phyloP scores from a whole-genome alignment of 2,329 filamentous ascomycete genomes.

The Fusarium paranaense region DNA sequence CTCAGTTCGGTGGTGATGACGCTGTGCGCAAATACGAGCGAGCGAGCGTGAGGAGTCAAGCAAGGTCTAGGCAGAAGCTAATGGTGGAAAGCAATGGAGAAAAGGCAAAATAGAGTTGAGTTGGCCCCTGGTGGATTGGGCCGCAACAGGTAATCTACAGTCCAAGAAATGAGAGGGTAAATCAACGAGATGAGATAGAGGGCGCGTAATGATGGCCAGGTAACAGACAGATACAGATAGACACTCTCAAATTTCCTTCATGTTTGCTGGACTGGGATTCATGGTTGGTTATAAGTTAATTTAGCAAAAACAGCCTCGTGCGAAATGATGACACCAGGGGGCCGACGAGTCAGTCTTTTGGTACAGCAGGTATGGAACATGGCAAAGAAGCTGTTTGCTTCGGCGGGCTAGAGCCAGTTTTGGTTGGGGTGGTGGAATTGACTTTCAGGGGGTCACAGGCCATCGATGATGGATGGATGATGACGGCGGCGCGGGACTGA shows the following conservation, averaged over 20 bases:
- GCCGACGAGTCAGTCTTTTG: slow-evolving; percentile 21
- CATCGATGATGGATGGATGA: not conserved
- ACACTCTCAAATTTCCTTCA: not conserved
- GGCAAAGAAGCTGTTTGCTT: not conserved
- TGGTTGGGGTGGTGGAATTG: slow-evolving; percentile 15
- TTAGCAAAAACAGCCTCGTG: slow-evolving; percentile 30
- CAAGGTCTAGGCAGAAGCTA: not conserved
- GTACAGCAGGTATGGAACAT: not conserved
- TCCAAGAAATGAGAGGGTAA: not conserved
- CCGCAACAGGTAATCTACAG: not conserved
- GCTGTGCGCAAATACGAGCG: not conserved
- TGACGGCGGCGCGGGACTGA: slow-evolving; percentile 21
- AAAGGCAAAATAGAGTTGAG: slow-evolving; percentile 14
- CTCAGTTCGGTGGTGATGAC: not conserved
- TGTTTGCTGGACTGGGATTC: slow-evolving; percentile 19
- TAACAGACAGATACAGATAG: not conserved
- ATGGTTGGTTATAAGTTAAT: slow-evolving; percentile 10
- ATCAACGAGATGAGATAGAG: not conserved
- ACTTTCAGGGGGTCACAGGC: slow-evolving; percentile 23
- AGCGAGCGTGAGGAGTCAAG: not conserved
- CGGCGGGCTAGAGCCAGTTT: not conserved
- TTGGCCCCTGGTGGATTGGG: not conserved
- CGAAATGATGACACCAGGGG: slow-evolving; percentile 27
- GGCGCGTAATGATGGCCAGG: not conserved
- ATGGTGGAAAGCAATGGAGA: not conserved